These are phyloP conservation scores for Aschersonia sp. DNA, from an alignment of 2,329 filamentous ascomycete species.

Conservation along the genomic window DNA sequence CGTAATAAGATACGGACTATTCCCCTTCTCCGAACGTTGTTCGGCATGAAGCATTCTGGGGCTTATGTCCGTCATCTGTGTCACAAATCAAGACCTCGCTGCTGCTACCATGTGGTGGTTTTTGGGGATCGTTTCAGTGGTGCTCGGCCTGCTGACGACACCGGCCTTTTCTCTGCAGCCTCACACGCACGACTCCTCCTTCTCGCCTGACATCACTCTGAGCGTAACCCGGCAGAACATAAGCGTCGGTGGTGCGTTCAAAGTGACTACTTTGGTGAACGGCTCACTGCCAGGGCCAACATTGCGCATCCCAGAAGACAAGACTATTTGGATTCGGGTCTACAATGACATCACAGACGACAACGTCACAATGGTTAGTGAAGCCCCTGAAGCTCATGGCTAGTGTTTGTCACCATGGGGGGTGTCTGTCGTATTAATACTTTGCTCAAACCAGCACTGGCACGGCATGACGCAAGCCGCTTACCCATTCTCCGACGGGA, in stretches of 20 bases:
- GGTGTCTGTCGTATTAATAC: not conserved
- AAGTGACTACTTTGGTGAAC: slow-evolving; percentile 27
- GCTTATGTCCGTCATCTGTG: too few species aligned
- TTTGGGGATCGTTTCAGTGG: not conserved
- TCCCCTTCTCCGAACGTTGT: too few species aligned
- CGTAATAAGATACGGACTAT: too few species aligned
- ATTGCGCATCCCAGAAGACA: slow-evolving; percentile 28
- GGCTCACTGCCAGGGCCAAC: slow-evolving; percentile 35
- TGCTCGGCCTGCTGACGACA: not conserved
- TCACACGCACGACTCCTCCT: slow-evolving; percentile 12
- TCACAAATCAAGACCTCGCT: not conserved
- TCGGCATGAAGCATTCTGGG: too few species aligned
- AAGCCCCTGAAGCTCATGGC: not conserved
- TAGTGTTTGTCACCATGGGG: too few species aligned
- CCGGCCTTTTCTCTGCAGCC: not conserved
- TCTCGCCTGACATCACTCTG: slow-evolving; percentile 30
- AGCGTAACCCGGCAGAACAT: slow-evolving; percentile 25
- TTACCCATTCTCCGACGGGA: slow-evolving; percentile 50
- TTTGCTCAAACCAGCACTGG: slow-evolving; percentile 37
- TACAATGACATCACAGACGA: slow-evolving; percentile 38
- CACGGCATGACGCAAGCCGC: slow-evolving; percentile 43
- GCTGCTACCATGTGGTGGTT: not conserved
- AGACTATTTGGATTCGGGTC: slow-evolving; percentile 38
- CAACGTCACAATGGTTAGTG: slow-evolving; percentile 41
- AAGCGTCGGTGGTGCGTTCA: slow-evolving; percentile 7